A percentile compares a stretch with the other conserved stretches of the same genome.
Conservation (phyloP, 495 filamentous ascomycete species). For the Neurospora sp. region DNA sequence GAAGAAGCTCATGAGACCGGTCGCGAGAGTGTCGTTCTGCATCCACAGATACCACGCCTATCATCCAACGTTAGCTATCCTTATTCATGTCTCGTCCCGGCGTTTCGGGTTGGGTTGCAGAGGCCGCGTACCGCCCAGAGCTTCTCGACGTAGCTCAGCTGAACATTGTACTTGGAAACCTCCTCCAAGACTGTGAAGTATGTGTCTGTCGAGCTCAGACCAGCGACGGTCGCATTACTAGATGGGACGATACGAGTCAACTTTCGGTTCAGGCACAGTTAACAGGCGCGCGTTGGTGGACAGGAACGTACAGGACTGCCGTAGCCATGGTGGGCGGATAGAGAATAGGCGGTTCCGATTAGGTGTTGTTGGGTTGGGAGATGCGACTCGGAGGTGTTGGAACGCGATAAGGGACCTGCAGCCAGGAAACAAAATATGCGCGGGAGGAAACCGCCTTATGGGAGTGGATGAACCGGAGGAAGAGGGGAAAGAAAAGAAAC, state of each 20-base stretch:
- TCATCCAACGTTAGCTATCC: slow-evolving; percentile 2
- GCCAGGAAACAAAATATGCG: neutral
- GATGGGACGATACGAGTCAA: slow-evolving; percentile 25
- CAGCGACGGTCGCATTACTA: slow-evolving; percentile 40
- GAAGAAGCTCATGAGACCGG: slow-evolving; percentile 90
- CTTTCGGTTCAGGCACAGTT: neutral
- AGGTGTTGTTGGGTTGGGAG: neutral
- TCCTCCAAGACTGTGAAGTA: slow-evolving; percentile 82
- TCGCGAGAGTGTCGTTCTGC: slow-evolving; percentile 93
- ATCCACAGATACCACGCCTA: slow-evolving; percentile 88
- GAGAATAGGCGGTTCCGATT: neutral
- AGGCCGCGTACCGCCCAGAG: slow-evolving; percentile 69
- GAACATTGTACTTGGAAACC: slow-evolving; percentile 76
- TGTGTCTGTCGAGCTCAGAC: slow-evolving; percentile 41
- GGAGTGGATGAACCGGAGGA: neutral
- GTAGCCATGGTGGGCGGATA: slow-evolving; percentile 26
- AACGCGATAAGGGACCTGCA: neutral
- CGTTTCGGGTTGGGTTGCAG: neutral
- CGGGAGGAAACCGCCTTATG: neutral
- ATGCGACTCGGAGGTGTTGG: neutral
- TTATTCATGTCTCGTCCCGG: neutral
- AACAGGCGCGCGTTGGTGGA: neutral
- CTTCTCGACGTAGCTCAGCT: slow-evolving; percentile 73
- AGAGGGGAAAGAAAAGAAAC: slow-evolving; percentile 6
- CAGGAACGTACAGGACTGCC: slow-evolving; percentile 25